phyloP scores from a whole-genome alignment of 2,329 filamentous ascomycete species.

The Scytalidium lignicola region DNA sequence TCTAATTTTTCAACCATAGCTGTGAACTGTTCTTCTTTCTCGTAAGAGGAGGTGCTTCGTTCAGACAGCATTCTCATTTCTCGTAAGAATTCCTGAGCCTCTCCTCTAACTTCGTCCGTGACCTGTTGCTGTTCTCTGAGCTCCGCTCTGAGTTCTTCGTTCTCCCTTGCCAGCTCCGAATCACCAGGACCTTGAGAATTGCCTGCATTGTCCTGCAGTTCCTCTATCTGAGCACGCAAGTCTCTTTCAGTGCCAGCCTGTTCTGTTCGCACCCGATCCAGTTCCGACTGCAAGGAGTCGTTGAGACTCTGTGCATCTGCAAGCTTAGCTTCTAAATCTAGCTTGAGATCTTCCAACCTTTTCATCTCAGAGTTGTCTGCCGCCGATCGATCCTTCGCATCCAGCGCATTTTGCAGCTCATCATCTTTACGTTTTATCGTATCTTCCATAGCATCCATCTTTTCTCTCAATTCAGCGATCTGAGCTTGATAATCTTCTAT shows the following conservation, averaged over 20 bases:
- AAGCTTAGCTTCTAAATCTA: constrained; percentile 67
- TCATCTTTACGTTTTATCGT: constrained; percentile 66
- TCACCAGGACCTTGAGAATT: constrained; percentile 28
- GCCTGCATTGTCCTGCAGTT: constrained; percentile 33
- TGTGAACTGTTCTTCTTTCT: constrained; percentile 75
- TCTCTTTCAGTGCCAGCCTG: constrained; percentile 59
- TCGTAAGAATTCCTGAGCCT: constrained; percentile 75
- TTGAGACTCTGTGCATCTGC: constrained; percentile 72
- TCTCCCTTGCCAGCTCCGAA: constrained; percentile 58
- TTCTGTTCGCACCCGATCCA: constrained; percentile 67
- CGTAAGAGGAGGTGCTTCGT: constrained; percentile 71
- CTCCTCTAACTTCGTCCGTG: constrained; percentile 79
- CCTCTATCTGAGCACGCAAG: constrained; percentile 59
- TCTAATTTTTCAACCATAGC: constrained; percentile 72
- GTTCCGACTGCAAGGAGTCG: constrained; percentile 70
- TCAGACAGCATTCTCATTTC: constrained; percentile 88
- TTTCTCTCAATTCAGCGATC: constrained; percentile 68
- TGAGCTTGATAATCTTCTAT: constrained; percentile 78
- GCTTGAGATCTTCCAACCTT: constrained; percentile 63
- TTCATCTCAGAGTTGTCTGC: constrained; percentile 59
- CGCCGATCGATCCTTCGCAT: constrained; percentile 48
- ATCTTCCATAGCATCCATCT: constrained; percentile 66
- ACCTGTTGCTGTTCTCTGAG: constrained; percentile 72
- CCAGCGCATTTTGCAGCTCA: constrained; percentile 56
- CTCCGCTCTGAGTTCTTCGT: constrained; percentile 61